A percentile compares a stretch with the other conserved stretches of the same genome.
These are phyloP conservation scores for Septoria linicola DNA, from an alignment of 2,329 filamentous ascomycete genomes.

Conservation along the genomic window DNA sequence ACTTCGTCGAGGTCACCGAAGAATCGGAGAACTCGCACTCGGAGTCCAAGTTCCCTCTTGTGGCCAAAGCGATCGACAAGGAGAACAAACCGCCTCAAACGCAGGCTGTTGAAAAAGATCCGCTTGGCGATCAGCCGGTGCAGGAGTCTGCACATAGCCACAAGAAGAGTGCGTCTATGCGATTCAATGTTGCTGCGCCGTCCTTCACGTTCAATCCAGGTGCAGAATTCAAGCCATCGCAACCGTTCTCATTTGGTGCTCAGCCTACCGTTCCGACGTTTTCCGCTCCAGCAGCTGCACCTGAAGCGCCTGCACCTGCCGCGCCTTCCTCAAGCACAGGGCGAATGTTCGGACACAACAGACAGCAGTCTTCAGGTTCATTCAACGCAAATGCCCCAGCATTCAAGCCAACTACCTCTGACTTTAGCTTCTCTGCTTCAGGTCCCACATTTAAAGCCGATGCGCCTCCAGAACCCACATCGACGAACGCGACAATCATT, in stretches of 20 bases:
- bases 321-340: not conserved
- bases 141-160: conserved; percentile 69
- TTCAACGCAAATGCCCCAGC: conserved; percentile 61
- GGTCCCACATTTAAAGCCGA: conserved; percentile 34
- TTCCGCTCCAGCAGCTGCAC: conserved; percentile 6
- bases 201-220: conserved; percentile 77
- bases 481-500: conserved; percentile 38
- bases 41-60: conserved; percentile 2
- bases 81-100: conserved; percentile 13
- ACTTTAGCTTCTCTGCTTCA: conserved; percentile 40
- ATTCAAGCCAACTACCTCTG: conserved; percentile 40
- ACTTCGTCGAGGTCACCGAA: conserved; percentile 29
- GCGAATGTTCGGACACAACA: conserved; percentile 23
- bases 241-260: conserved; percentile 25
- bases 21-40: conserved; percentile 22
- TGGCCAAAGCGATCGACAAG: conserved; percentile 5
- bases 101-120: conserved; percentile 26
- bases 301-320: not conserved
- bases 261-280: conserved; percentile 9
- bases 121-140: conserved; percentile 41
- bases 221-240: conserved; percentile 47
- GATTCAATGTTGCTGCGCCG: conserved; percentile 83
- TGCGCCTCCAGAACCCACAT: conserved; percentile 3
- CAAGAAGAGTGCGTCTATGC: conserved; percentile 51
- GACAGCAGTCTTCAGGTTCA: conserved; percentile 34